Conservation (phyloP, 805 yeast species). For the Spathaspora gorwiae region DNA sequence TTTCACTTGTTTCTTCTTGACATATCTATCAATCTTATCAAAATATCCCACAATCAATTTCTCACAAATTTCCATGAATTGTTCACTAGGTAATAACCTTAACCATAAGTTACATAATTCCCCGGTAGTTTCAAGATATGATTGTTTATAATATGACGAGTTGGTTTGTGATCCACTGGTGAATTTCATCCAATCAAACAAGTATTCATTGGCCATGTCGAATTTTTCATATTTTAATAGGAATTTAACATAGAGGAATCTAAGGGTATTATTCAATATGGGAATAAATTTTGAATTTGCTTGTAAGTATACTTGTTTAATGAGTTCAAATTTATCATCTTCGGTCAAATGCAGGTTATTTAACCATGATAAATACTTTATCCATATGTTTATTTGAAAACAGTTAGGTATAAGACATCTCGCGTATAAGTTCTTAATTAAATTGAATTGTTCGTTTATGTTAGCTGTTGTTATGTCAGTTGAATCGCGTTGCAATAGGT, state of each 20-base stretch:
- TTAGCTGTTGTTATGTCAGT: neutral
- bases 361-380: slow-evolving; percentile 56
- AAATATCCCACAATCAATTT: slow-evolving; percentile 15
- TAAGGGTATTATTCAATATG: slow-evolving; percentile 16
- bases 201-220: slow-evolving; percentile 22
- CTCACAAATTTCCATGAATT: slow-evolving; percentile 16
- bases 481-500: neutral
- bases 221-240: slow-evolving; percentile 14
- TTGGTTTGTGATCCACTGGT: slow-evolving; percentile 15
- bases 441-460: slow-evolving; percentile 11
- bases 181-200: slow-evolving; percentile 20
- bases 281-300: slow-evolving; percentile 44
- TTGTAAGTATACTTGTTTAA: slow-evolving; percentile 45
- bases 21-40: slow-evolving; percentile 13
- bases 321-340: slow-evolving; percentile 20
- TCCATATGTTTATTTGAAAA: slow-evolving; percentile 59
- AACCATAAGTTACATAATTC: slow-evolving; percentile 11
- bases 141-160: slow-evolving; percentile 10
- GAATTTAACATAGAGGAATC: slow-evolving; percentile 23
- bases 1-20: slow-evolving; percentile 1
- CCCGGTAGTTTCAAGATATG: slow-evolving; percentile 14
- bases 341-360: slow-evolving; percentile 16
- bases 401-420: slow-evolving; percentile 72
- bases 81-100: slow-evolving; percentile 6
- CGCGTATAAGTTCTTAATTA: slow-evolving; percentile 54